phyloP scores from a whole-genome alignment of 1,284 basidiomycete species.

The Marasmius sp. region DNA sequence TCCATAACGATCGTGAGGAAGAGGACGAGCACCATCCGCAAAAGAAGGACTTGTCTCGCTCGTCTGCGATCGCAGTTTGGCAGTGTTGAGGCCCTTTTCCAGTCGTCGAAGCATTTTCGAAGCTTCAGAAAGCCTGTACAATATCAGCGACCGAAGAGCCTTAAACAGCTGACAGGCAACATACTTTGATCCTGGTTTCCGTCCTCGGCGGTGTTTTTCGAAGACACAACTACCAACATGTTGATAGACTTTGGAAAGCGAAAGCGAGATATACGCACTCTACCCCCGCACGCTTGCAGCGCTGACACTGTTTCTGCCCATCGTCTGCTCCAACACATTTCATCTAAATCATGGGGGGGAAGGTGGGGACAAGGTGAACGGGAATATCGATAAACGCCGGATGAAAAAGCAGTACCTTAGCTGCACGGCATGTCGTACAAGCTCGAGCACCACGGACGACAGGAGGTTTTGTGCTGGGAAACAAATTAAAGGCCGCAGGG shows the following conservation, averaged over 20 bases:
- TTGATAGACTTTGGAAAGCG: conserved; percentile 15
- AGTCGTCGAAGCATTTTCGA: conserved; percentile 83
- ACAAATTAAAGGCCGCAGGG: conserved; percentile 11
- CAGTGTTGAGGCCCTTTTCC: conserved; percentile 77
- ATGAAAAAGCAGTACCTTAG: conserved; percentile 54
- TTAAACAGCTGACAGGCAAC: conserved; percentile 21
- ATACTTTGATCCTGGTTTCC: conserved; percentile 87
- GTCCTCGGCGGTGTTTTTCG: conserved; percentile 81
- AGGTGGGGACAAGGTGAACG: conserved; percentile 15
- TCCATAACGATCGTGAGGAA: conserved; percentile 14
- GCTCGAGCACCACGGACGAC: conserved; percentile 18
- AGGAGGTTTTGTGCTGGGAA: conserved; percentile 33
- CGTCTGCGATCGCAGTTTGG: conserved; percentile 63
- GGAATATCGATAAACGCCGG: conserved; percentile 4
- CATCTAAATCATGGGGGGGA: conserved; percentile 53
- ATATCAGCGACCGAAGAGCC: conserved; percentile 13
- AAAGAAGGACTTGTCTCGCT: conserved; percentile 21
- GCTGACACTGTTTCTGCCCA: conserved; percentile 71
- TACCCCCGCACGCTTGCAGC: conserved; percentile 74
- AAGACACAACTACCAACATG: conserved; percentile 62
- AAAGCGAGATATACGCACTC: conserved; percentile 46
- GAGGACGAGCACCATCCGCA: conserved; percentile 14
- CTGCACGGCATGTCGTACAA: conserved; percentile 63
- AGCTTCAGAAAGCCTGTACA: conserved; percentile 71
- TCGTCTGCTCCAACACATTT: conserved; percentile 86